phyloP scores from a whole-genome alignment of 768 basidiomycete species.

The Clavaria fumosa region DNA sequence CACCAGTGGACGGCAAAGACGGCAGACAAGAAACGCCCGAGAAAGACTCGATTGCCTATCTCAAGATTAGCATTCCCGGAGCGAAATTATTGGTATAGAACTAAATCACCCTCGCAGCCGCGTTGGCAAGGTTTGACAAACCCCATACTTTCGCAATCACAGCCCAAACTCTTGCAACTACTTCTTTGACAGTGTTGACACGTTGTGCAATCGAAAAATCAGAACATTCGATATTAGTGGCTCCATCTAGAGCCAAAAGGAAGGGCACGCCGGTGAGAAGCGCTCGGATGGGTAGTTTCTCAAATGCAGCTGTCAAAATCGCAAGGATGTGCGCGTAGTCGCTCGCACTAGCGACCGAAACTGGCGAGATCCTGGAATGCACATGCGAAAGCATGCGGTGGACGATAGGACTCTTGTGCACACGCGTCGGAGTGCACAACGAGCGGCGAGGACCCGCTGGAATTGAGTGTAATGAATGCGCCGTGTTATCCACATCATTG shows the following conservation, averaged over 20 bases:
- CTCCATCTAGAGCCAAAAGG: slow-evolving; percentile 58
- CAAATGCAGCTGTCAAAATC: slow-evolving; percentile 51
- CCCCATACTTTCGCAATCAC: slow-evolving; percentile 61
- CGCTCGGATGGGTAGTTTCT: slow-evolving; percentile 59
- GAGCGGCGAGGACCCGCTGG: too few species aligned
- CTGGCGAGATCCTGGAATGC: slow-evolving; percentile 26
- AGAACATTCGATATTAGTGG: slow-evolving; percentile 27
- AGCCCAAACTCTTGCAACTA: slow-evolving; percentile 51
- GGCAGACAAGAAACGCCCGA: slow-evolving; percentile 27
- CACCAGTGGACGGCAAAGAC: slow-evolving; percentile 17
- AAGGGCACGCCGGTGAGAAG: slow-evolving; percentile 72
- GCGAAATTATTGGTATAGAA: slow-evolving; percentile 6
- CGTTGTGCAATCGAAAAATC: slow-evolving; percentile 28
- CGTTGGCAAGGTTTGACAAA: slow-evolving; percentile 32
- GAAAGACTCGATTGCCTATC: too few species aligned
- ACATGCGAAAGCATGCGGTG: slow-evolving; percentile 35
- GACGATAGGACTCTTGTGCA: slow-evolving; percentile 41
- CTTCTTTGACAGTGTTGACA: slow-evolving; percentile 39
- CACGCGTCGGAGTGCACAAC: slow-evolving; percentile 30
- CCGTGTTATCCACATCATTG: slow-evolving; percentile 19
- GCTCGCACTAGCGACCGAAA: slow-evolving; percentile 43
- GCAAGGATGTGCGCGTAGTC: slow-evolving; percentile 64
- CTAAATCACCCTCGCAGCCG: slow-evolving; percentile 43
- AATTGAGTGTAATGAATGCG: slow-evolving; percentile 21
- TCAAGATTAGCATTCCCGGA: too few species aligned